A percentile compares a stretch with the other conserved stretches of the same genome.
Conservation (phyloP, 257 asterid genomes). For the Jasminum sambac region DNA sequence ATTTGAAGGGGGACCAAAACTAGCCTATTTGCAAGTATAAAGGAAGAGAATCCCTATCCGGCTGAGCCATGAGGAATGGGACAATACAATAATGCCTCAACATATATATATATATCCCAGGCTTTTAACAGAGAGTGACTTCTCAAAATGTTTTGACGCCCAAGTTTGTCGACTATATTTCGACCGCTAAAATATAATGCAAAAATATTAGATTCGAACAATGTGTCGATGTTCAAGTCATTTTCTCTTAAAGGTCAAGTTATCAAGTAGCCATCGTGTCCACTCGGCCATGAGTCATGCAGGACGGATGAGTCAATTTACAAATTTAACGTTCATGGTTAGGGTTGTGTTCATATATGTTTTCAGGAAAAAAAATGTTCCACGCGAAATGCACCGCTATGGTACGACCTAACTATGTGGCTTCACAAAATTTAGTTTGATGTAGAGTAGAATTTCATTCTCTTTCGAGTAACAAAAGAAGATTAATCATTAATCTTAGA, state of each 20-base stretch:
- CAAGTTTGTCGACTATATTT: background rate
- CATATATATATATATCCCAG: background rate
- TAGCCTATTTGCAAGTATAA: background rate
- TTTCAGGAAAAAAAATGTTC: too few relatives aligned
- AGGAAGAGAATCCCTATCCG: background rate
- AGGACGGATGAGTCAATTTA: too few relatives aligned
- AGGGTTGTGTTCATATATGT: too few relatives aligned
- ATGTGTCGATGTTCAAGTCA: background rate
- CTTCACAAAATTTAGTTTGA: too few relatives aligned
- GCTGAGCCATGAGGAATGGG: background rate
- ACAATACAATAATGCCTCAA: background rate
- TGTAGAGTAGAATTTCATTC: too few relatives aligned
- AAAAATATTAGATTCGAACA: background rate
- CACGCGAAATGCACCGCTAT: too few relatives aligned
- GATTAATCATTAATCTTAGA: too few relatives aligned
- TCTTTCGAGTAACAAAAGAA: too few relatives aligned
- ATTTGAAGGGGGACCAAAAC: background rate
- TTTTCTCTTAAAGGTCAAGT: background rate
- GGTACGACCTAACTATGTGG: too few relatives aligned
- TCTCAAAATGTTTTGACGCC: background rate
- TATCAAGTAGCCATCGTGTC: background rate
- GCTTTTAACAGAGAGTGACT: background rate
- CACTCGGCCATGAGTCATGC: background rate
- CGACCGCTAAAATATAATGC: background rate
- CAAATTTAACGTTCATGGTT: too few relatives aligned